A percentile compares a stretch with the other conserved stretches of the same genome.
phyloP scores from a whole-genome alignment of 2,329 filamentous ascomycete genomes.

The Zymoseptoria brevis region DNA sequence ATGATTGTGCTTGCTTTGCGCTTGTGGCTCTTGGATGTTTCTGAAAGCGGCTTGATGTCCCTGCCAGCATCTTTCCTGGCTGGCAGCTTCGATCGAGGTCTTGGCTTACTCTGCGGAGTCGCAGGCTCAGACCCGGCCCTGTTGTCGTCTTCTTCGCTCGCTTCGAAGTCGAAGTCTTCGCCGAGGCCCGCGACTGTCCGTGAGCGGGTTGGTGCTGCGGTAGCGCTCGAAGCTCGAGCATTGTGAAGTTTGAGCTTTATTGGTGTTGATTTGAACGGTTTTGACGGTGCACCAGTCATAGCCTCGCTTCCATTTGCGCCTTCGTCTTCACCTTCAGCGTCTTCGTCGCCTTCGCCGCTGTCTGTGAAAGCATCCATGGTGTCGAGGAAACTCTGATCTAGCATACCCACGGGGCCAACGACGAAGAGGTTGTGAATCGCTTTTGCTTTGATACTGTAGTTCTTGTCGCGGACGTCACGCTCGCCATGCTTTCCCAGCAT shows the following conservation, averaged over 20 bases:
- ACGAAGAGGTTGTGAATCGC: not conserved
- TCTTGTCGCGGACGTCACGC: not conserved
- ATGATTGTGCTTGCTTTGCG: not conserved
- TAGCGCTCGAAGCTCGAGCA: not conserved
- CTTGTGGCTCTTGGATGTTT: not conserved
- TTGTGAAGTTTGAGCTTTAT: not conserved
- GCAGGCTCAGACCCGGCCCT: not conserved
- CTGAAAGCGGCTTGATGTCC: not conserved
- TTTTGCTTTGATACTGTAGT: not conserved
- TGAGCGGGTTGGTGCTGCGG: not conserved
- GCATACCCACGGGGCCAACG: not conserved
- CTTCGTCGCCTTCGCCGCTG: not conserved
- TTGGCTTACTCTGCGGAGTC: not conserved
- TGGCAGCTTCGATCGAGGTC: not conserved
- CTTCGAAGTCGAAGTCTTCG: not conserved
- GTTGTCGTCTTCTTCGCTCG: not conserved
- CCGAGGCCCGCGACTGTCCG: not conserved
- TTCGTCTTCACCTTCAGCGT: not conserved
- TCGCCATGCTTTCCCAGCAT: not conserved
- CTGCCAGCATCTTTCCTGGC: not conserved
- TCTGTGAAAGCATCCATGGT: not conserved
- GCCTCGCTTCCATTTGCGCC: not conserved
- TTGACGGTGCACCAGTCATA: not conserved
- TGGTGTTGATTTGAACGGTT: not conserved
- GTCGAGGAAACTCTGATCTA: not conserved